Base-by-base conservation (phyloP, 768 basidiomycete species). In the Candolleomyces aberdarensis region DNA sequence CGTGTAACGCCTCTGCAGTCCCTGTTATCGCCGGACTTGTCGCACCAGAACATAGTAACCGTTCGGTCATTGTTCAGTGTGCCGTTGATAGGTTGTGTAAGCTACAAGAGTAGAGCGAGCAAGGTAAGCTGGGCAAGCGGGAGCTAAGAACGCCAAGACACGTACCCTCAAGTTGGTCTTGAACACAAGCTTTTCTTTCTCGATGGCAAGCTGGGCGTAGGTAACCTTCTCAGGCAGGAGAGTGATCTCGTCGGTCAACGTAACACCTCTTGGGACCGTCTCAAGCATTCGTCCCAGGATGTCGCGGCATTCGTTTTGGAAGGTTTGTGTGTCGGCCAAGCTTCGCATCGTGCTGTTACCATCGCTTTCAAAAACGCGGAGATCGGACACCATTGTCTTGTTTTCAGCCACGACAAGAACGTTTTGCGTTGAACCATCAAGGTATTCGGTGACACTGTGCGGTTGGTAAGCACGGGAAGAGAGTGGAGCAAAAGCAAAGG, bases 231-330 rank as follows among this genome's bases (percentile, higher is more conserved):
- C 73, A 40, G 75, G 77, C 13, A 82, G 65, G 9, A 80, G 71
- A 17, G 73, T 71, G 50, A 83, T 77, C 60, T 79, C 74, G 13
- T 79, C 75, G 31, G 79, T 80, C n/a, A 84, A 66, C 0, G 69
- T 72, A 17, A 84, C 80, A 51, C 69, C 72, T 17, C 67, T 70
- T 1, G 81, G 78, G n/a, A 84, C 81, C 19, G 75, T 76, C 63
- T 84, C 74, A 40, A 84, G 61, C 82, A 84, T 83, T 46, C 77
- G 75, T 53, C 70, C 69, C 47, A 84, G 64, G 1, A 83, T 66
- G 43, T 60, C 66, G 49, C 72, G 67, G 67, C 82, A 84, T 40
- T 75, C 71, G 20, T 68, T 71, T 49, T 69, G 62, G 65, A 79
- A 83, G 15, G 71, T 64, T 19, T 70, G 67, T 1, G 73, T 57